phyloP scores from a whole-genome alignment of 2,329 filamentous ascomycete genomes.

The Kalaharituber pfeilii region DNA sequence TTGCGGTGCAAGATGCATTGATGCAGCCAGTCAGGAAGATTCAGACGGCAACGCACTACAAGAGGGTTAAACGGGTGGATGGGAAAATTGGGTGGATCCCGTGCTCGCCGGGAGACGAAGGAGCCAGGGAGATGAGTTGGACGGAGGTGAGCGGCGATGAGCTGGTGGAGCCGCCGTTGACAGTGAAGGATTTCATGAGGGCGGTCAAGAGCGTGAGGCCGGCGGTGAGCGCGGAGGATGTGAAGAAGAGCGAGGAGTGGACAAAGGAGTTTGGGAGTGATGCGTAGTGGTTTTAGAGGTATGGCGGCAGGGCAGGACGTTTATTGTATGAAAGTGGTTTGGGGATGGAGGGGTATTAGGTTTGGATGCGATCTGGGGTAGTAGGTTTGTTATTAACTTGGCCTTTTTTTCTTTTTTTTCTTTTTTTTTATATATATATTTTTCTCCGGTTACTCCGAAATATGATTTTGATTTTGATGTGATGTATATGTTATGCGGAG shows the following conservation, averaged over 20 bases:
- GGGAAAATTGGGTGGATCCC: slow-evolving; percentile 56
- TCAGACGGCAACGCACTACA: slow-evolving; percentile 94
- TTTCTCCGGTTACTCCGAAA: too few species aligned
- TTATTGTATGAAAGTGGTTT: neutral
- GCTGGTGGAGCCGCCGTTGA: slow-evolving; percentile 69
- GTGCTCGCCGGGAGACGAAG: slow-evolving; percentile 77
- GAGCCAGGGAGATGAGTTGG: slow-evolving; percentile 87
- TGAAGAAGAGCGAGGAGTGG: slow-evolving; percentile 76
- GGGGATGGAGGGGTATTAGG: neutral
- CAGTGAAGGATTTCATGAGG: slow-evolving; percentile 82
- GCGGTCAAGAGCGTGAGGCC: slow-evolving; percentile 77
- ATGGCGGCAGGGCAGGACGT: neutral
- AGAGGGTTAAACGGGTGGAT: slow-evolving; percentile 65
- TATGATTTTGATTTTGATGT: too few species aligned
- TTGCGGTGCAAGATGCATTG: slow-evolving; percentile 85
- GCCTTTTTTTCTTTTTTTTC: too few species aligned
- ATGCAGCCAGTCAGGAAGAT: slow-evolving; percentile 98
- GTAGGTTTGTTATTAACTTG: too few species aligned
- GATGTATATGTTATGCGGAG: too few species aligned
- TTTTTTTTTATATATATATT: too few species aligned
- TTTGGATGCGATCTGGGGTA: too few species aligned
- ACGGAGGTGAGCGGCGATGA: slow-evolving; percentile 69
- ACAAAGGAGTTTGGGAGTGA: slow-evolving; percentile 57
- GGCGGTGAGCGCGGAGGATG: slow-evolving; percentile 75
- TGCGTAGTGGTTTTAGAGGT: slow-evolving; percentile 1